Base-by-base conservation (phyloP, 2,329 filamentous ascomycete species). In the Dendryphion nanum region DNA sequence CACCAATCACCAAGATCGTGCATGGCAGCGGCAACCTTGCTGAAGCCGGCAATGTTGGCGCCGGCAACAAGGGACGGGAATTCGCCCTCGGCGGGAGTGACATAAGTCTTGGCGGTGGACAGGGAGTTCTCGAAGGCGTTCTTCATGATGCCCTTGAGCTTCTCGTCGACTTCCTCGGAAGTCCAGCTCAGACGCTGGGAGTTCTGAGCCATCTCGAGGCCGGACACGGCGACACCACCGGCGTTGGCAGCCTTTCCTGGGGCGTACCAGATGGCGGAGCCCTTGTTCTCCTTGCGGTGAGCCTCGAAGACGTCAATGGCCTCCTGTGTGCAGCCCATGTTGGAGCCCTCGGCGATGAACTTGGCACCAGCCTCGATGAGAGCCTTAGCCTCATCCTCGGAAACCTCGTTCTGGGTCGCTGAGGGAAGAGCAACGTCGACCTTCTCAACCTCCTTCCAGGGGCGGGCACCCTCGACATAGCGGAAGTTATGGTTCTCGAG, bases 181-280 rank as follows among this genome's bases (percentile, higher is more conserved):
- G 87, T 86, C 93, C 93, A 98, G 61, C 73, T 79, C 51, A 96
- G 76, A 44, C 91, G 85, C 69, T 84, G 72, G 51, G 85, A 91
- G 81, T 98, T 97, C 81, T 98, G 93, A 6, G 91, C 90, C 93
- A 98, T 98, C 79, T 98, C 93, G 30, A 98, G 82, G 57, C 93
- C 93, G 3, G 89, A 95, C 28, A 98, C 93, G 40, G 93, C 93
- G 41, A 97, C 93, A 77, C 93, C 93, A 69, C 93, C 93, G 54
- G 89, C 89, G 76, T 97, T 97, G 74, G 91, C 88, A 20, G 93
- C 93, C 81, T 97, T 97, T 50, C 70, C 91, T 35, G 91, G 91
- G 14, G 86, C 93, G 70, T 97, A 97, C 93, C 93, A 98, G 69
- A 95, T 82, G 44, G 87, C 81, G 5, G 71, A 70, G 50, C 80